Base-by-base conservation (phyloP, 2,329 filamentous ascomycete species). In the Aspergillus puulaauensis region DNA sequence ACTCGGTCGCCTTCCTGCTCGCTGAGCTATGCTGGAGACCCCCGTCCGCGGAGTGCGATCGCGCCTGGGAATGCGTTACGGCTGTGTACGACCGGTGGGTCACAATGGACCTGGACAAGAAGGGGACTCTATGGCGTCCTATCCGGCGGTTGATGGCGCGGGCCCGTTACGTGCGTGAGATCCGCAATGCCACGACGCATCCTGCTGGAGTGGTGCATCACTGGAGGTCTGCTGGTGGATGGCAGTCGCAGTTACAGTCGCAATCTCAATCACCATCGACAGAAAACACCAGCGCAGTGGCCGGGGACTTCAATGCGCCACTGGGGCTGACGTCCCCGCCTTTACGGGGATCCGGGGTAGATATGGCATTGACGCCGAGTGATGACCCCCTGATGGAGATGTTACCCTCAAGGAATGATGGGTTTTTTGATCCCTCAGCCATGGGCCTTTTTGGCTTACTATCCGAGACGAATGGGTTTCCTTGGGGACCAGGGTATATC, bases 1-100 rank as follows among this genome's bases (percentile, higher is more conserved):
- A 86, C 67, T 82, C 83, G 2, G 77, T 87, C 44, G 84, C 83
- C 0, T 86, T 85, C 66, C 77, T 86, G 1, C 76, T 87, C 5
- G 82, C 81, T 1, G 83, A 87, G 61, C 76, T 87, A 0, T 86
- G 83, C 64, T 75, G 80, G n/a, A 79, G 83, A 14, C 83, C 82
- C 1, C 46, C 83, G 79, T 47, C 79, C 77, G n/a, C 73, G 78
- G 4, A 82, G 81, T 5, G 57, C 40, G 83, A 86, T 44, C 76
- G 82, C n/a, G 84, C 83, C 1, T 87, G 84, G 84, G 68, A 71
- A 19, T 82, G 81, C 7, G 75, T 86, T 3, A 80, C 84, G 40
- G 66, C 63, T 1, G 67, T 77, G 0, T 78, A 63, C 35, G 46
- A 58, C 27, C 47, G 35, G 2, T 67, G 63, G 65, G 57, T 21